These are phyloP conservation scores for Apophysomyces variabilis DNA, from an alignment of 371 early-diverging fungal species.

Conservation along the genomic window DNA sequence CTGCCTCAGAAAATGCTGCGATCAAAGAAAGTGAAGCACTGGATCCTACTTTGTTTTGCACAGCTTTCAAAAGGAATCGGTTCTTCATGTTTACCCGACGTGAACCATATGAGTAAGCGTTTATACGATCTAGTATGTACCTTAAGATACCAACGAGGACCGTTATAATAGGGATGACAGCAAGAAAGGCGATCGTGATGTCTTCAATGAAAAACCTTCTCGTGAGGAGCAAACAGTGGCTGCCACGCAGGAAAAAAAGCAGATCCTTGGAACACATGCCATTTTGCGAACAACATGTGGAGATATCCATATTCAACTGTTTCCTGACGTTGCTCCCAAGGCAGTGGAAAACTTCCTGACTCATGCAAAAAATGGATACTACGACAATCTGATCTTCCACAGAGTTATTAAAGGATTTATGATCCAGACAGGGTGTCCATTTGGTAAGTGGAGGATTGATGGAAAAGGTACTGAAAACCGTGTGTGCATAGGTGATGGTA, in stretches of 20 bases:
- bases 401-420: slow-evolving; percentile 91
- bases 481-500: slow-evolving; percentile 73
- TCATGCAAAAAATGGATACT: slow-evolving; percentile 78
- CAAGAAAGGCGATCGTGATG: slow-evolving; percentile 82
- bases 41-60: slow-evolving; percentile 90
- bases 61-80: slow-evolving; percentile 89
- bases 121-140: background rate
- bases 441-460: slow-evolving; percentile 50
- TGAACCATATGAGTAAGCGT: slow-evolving; percentile 78
- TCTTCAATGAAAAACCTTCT: slow-evolving; percentile 97
- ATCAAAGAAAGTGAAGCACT: slow-evolving; percentile 68
- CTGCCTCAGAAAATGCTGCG: slow-evolving; percentile 86
- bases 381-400: slow-evolving; percentile 84
- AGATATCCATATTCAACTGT: slow-evolving; percentile 84
- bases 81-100: slow-evolving; percentile 91
- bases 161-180: slow-evolving; percentile 45
- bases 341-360: slow-evolving; percentile 94
- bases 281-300: slow-evolving; percentile 87
- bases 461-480: background rate
- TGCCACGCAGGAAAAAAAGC: slow-evolving; percentile 60
- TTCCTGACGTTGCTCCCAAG: slow-evolving; percentile 87
- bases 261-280: slow-evolving; percentile 72
- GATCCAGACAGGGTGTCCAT: slow-evolving; percentile 88
- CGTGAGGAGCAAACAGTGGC: slow-evolving; percentile 95
- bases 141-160: background rate